Percentiles rank a stretch among this genome's conserved stretches.
phyloP scores from a whole-genome alignment of 1,139 yeast species.

The Candida gigantensis region DNA sequence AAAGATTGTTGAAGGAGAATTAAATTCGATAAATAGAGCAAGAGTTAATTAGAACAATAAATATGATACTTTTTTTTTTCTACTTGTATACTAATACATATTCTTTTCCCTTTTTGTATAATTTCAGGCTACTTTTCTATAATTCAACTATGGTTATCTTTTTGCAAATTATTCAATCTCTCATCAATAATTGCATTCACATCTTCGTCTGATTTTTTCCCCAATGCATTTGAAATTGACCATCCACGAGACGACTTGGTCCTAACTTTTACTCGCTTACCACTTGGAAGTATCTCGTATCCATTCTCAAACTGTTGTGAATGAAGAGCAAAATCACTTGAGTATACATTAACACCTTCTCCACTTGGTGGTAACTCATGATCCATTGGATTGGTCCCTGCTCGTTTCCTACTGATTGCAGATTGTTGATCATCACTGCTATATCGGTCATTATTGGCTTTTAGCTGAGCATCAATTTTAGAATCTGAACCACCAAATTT shows the following conservation, averaged over 20 bases:
- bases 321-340: conserved; percentile 23
- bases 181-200: conserved; percentile 60
- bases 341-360: conserved; percentile 39
- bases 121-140: too few species aligned
- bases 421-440: conserved; percentile 17
- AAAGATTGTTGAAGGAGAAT: conserved; percentile 23
- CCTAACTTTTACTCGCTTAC: conserved; percentile 54
- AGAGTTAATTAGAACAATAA: conserved; percentile 4
- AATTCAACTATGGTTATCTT: conserved; percentile 12
- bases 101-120: too few species aligned
- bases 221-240: conserved; percentile 28
- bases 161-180: conserved; percentile 40
- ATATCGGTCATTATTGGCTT: background rate
- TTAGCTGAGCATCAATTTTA: conserved; percentile 2
- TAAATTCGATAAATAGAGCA: conserved; percentile 18
- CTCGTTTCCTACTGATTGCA: conserved; percentile 47
- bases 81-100: background rate
- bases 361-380: conserved; percentile 54
- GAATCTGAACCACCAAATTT: conserved; percentile 7
- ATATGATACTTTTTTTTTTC: background rate
- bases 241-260: conserved; percentile 19
- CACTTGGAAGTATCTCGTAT: conserved; percentile 69
- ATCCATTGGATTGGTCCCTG: conserved; percentile 48
- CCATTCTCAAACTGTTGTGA: conserved; percentile 28
- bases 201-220: conserved; percentile 46